phyloP scores from a whole-genome alignment of 139 green algal species.

The Micromonas pusilla region DNA sequence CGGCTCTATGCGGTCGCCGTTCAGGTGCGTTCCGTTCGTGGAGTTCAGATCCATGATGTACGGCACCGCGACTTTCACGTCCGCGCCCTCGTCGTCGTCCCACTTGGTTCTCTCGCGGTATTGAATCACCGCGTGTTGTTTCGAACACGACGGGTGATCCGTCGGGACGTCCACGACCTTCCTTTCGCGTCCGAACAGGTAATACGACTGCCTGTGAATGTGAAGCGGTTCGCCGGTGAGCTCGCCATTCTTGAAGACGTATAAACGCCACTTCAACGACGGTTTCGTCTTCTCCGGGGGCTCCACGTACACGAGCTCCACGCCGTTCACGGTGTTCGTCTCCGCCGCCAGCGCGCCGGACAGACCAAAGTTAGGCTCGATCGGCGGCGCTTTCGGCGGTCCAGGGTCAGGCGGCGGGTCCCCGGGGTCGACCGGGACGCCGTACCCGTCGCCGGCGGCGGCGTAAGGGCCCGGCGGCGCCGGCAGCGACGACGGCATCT shows the following conservation, averaged over 20 bases:
- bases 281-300: conserved; percentile 60
- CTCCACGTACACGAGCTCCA: conserved; percentile 68
- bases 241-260: conserved; percentile 82
- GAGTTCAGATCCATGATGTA: conserved; percentile 93
- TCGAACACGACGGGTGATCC: conserved; percentile 91
- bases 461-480: too few relatives aligned
- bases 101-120: conserved; percentile 46
- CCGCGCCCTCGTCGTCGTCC: conserved; percentile 21
- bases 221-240: conserved; percentile 52
- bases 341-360: conserved; percentile 71
- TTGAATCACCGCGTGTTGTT: conserved; percentile 91
- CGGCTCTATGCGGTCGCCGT: conserved; percentile 69
- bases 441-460: too few relatives aligned
- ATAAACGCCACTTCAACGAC: conserved; percentile 78
- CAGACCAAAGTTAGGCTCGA: conserved; percentile 14
- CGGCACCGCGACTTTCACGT: conserved; percentile 54
- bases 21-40: conserved; percentile 91
- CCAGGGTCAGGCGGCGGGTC: too few relatives aligned
- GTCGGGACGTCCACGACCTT: conserved; percentile 80
- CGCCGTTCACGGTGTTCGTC: conserved; percentile 62
- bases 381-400: not conserved
- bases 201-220: conserved; percentile 60
- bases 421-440: not conserved
- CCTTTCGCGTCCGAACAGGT: conserved; percentile 87
- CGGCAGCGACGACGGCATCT: not conserved